Percentiles rank a stretch among this genome's conserved stretches.
These are phyloP conservation scores for Candida methanosorbosa DNA, from an alignment of 805 yeast species.

Conservation along the genomic window DNA sequence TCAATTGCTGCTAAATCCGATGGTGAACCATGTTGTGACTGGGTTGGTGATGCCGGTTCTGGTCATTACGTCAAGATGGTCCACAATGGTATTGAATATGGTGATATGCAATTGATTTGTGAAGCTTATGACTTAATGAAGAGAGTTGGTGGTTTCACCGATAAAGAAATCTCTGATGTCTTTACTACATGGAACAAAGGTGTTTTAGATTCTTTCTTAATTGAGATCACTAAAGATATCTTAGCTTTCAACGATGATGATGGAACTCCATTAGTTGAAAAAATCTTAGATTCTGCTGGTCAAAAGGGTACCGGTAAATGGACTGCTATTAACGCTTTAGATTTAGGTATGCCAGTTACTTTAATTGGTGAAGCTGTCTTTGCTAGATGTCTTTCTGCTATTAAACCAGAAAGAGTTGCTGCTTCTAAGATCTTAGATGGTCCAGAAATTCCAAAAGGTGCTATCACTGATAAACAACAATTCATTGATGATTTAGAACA, in stretches of 20 bases:
- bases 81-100: slow-evolving; percentile 99
- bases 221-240: slow-evolving; percentile 95
- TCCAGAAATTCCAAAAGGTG: slow-evolving; percentile 58
- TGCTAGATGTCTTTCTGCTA: slow-evolving; percentile 89
- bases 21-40: slow-evolving; percentile 99
- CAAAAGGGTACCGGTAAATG: slow-evolving; percentile 99
- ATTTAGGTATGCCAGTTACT: slow-evolving; percentile 97
- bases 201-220: slow-evolving; percentile 91
- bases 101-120: slow-evolving; percentile 98
- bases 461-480: slow-evolving; percentile 66
- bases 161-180: slow-evolving; percentile 90
- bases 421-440: slow-evolving; percentile 78
- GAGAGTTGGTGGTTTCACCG: slow-evolving; percentile 83
- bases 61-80: slow-evolving; percentile 99
- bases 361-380: slow-evolving; percentile 98
- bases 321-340: slow-evolving; percentile 98
- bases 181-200: slow-evolving; percentile 94
- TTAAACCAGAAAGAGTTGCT: slow-evolving; percentile 82
- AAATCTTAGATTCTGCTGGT: slow-evolving; percentile 94
- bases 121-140: slow-evolving; percentile 96
- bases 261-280: slow-evolving; percentile 90
- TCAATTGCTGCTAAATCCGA: slow-evolving; percentile 92
- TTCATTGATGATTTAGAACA: slow-evolving; percentile 93
- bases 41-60: slow-evolving; percentile 99
- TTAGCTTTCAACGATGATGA: slow-evolving; percentile 83